Base-by-base conservation (phyloP, 2,329 filamentous ascomycete species). In the Pseudogymnoascus sp. region DNA sequence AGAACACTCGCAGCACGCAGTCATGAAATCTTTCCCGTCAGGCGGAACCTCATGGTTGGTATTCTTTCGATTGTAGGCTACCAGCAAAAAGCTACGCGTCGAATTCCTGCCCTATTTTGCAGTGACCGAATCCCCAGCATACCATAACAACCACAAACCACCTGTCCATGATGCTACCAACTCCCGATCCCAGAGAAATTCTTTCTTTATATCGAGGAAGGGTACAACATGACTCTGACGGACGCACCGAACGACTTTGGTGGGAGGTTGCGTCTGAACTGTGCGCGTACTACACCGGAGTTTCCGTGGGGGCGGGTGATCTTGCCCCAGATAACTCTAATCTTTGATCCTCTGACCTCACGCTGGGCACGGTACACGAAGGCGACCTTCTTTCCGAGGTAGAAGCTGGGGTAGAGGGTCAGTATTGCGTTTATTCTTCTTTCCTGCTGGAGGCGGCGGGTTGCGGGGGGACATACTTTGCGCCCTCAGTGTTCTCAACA, bases 261-360 rank as follows among this genome's bases (percentile, higher is more conserved):
- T 77, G 95, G 95, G 73, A 99, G 92, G 80, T 96, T 96, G 83
- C 87, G 86, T 80, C 89, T 84, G 89, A 99, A 99, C 83, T 96
- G 93, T 81, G 93, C 93, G 79, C 95, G 90, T 79, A 99, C 95
- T 77, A 97, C 90, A 77, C 95, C 95, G 74, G 91, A 96, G 90
- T 97, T 98, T 80, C 95, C 92, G 83, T 98, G 93, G 79, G 92
- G 89, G 78, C 92, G 85, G 79, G 92, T 96, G 79, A 98, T 89
- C 86, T 96, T 97, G 85, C 93, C 93, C 92, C 93, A 98, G 85
- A 98, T 97, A 75, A 98, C 90, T 78, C 93, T 88, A 83, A 98
- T 96, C 89, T 98, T 98, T 80, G 92, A 93, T 79, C 95, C 95
- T 76, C 93, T 90, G 77, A 96, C 86, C 85, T 96, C 92, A 83